Evolutionary conservation across 805 yeast species (phyloP).

Genomic region (Candida succiphila): DNA sequence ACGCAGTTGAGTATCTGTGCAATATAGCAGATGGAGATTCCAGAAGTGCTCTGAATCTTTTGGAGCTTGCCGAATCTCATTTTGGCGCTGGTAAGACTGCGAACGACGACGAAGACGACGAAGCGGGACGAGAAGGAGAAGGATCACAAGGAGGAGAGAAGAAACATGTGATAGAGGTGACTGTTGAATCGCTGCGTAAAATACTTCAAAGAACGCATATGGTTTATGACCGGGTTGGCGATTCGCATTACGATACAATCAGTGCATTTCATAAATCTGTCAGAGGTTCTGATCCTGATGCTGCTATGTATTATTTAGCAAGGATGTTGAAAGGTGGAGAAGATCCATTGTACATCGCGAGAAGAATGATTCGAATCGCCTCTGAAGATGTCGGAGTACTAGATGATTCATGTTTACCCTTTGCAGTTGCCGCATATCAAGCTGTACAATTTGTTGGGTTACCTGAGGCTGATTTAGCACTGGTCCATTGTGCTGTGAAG

Average conservation of each 20-base stretch:
- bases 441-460: constrained; percentile 85
- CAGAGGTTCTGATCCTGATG: constrained; percentile 85
- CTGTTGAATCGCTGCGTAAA: constrained; percentile 27
- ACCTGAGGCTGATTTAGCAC: constrained; percentile 85
- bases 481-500: constrained; percentile 92
- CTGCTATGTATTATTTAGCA: constrained; percentile 77
- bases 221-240: constrained; percentile 81
- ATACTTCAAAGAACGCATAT: constrained; percentile 40
- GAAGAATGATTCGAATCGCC: constrained; percentile 91
- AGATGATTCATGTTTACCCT: constrained; percentile 77
- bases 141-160: constrained; percentile 13
- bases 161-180: constrained; percentile 25
- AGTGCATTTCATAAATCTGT: constrained; percentile 93
- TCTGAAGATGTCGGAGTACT: constrained; percentile 88
- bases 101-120: constrained; percentile 5
- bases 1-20: constrained; percentile 57
- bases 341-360: constrained; percentile 78
- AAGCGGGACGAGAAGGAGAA: constrained; percentile 6
- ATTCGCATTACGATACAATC: constrained; percentile 88
- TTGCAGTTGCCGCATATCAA: constrained; percentile 77
- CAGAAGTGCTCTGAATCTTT: constrained; percentile 66
- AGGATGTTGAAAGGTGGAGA: constrained; percentile 92
- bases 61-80: constrained; percentile 64
- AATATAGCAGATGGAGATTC: constrained; percentile 83
- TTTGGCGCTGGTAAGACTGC: no score